These are phyloP conservation scores for Cryptosporidium muris DNA, from an alignment of 169 alveolate species.

Conservation along the genomic window DNA sequence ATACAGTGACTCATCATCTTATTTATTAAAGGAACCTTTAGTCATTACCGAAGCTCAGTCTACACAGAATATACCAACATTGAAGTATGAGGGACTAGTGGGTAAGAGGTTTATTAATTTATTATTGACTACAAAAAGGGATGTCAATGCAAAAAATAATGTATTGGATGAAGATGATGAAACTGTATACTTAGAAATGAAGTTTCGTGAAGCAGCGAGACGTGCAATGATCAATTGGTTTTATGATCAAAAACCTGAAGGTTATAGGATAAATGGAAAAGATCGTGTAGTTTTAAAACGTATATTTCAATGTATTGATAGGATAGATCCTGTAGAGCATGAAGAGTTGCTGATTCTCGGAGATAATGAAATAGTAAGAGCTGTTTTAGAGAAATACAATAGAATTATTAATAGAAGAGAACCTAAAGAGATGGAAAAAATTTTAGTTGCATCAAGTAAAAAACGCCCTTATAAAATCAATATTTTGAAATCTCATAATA, in stretches of 20 bases:
- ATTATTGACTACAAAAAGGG: not conserved
- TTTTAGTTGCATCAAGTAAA: slow-evolving; percentile 36
- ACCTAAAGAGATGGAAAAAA: not conserved
- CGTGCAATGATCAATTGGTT: slow-evolving; percentile 47
- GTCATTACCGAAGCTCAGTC: not conserved
- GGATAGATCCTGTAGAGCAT: slow-evolving; percentile 22
- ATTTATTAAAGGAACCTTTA: not conserved
- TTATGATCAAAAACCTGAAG: slow-evolving; percentile 21
- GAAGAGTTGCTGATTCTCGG: slow-evolving; percentile 27
- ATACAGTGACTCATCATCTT: not conserved
- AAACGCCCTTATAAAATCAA: not conserved
- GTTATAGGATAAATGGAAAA: slow-evolving; percentile 42
- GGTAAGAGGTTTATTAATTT: slow-evolving; percentile 38
- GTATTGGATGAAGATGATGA: slow-evolving; percentile 13
- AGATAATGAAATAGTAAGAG: slow-evolving; percentile 33
- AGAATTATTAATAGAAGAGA: slow-evolving; percentile 4
- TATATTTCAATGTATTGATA: slow-evolving; percentile 21
- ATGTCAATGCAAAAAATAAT: too few species aligned
- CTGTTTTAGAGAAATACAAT: not conserved
- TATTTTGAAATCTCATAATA: too few species aligned
- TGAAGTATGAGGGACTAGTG: slow-evolving; percentile 39
- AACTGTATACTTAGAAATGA: not conserved
- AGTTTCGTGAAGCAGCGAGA: slow-evolving; percentile 50
- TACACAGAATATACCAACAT: not conserved
- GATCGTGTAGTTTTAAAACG: slow-evolving; percentile 29